Evolutionary conservation across 129 eudicot genomes (phyloP).

Genomic region (Erigeron canadensis): DNA sequence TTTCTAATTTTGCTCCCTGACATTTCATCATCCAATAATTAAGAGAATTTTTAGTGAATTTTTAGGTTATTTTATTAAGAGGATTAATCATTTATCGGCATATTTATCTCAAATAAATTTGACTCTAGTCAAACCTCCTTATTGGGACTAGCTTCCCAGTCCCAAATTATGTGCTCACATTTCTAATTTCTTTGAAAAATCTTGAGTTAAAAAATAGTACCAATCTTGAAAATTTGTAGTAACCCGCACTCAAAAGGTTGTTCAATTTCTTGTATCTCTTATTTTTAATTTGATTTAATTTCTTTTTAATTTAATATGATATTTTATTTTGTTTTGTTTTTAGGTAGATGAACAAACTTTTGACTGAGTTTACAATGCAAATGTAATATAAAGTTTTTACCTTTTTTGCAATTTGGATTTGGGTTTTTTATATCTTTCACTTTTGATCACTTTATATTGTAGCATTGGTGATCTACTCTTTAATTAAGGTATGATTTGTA

Average conservation of each 20-base stretch:
- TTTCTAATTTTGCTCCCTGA: too few species aligned
- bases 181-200: background rate
- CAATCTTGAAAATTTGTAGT: background rate
- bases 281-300: background rate
- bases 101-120: too few species aligned
- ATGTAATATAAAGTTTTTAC: background rate
- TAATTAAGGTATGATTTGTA: background rate
- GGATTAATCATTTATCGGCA: too few species aligned
- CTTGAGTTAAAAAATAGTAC: background rate
- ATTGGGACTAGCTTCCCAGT: too few species aligned
- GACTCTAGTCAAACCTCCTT: too few species aligned
- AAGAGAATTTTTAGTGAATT: too few species aligned
- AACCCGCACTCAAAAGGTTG: conserved; percentile 1
- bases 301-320: background rate
- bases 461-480: background rate
- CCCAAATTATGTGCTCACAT: background rate
- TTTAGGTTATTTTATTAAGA: too few species aligned
- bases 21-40: too few species aligned
- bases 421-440: background rate
- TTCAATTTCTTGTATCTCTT: background rate
- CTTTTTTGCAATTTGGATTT: background rate
- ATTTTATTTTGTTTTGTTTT: background rate
- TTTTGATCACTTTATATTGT: background rate
- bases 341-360: background rate
- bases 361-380: background rate